Percentiles rank a stretch among this genome's conserved stretches.
Evolutionary conservation across 2,329 filamentous ascomycete species (phyloP).

Genomic region (Colletotrichum sp.): DNA sequence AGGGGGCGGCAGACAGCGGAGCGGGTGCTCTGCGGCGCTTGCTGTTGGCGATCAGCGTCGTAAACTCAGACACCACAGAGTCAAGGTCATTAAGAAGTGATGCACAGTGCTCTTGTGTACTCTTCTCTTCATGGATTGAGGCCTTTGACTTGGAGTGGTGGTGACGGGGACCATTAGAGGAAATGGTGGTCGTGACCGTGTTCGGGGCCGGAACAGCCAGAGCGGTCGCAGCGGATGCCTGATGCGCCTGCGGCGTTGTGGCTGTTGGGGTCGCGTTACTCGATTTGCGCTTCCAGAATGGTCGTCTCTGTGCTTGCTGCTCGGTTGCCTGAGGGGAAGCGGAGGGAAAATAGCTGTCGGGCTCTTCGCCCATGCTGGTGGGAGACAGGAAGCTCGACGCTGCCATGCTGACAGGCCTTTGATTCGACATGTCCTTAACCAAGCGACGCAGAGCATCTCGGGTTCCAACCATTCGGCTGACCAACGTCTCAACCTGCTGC

Average conservation of each 20-base stretch:
- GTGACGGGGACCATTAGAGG: slow-evolving; percentile 34
- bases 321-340: slow-evolving; percentile 44
- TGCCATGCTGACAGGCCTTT: slow-evolving; percentile 52
- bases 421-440: slow-evolving; percentile 80
- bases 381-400: slow-evolving; percentile 42
- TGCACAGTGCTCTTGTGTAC: slow-evolving; percentile 82
- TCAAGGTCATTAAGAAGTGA: slow-evolving; percentile 87
- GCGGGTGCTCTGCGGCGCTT: slow-evolving; percentile 73
- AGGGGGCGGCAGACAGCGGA: slow-evolving; percentile 48
- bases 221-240: slow-evolving; percentile 42
- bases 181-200: slow-evolving; percentile 32
- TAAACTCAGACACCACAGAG: slow-evolving; percentile 82
- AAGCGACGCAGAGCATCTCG: slow-evolving; percentile 87
- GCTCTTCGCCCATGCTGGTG: slow-evolving; percentile 44
- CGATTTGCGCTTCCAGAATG: slow-evolving; percentile 93
- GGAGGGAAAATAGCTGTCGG: slow-evolving; percentile 59
- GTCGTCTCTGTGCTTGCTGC: slow-evolving; percentile 57
- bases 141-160: slow-evolving; percentile 41
- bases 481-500: slow-evolving; percentile 83
- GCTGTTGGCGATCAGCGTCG: slow-evolving; percentile 75
- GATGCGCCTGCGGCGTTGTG: slow-evolving; percentile 42
- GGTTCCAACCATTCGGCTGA: slow-evolving; percentile 85
- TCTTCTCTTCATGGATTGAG: slow-evolving; percentile 60
- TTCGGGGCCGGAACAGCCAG: slow-evolving; percentile 48
- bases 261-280: slow-evolving; percentile 63